Percentiles rank a stretch among this genome's conserved stretches.
Evolutionary conservation across 2,329 filamentous ascomycete genomes (phyloP).

Genomic region (Exophiala mesophila): DNA sequence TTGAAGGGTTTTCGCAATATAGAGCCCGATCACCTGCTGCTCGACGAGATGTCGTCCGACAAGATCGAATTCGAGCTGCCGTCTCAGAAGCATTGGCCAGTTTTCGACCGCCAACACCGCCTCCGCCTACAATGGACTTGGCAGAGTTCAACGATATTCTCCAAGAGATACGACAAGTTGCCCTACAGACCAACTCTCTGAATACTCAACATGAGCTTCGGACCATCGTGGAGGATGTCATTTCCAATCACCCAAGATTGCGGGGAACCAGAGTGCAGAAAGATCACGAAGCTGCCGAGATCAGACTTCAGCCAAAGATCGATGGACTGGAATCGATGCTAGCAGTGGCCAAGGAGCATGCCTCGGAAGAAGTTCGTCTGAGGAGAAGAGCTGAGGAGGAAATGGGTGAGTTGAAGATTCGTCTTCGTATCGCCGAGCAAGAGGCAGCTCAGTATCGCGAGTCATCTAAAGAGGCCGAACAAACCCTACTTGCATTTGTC

Average conservation of each 20-base stretch:
- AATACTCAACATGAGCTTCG: conserved; percentile 49
- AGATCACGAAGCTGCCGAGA: conserved; percentile 48
- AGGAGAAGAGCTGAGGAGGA: conserved; percentile 68
- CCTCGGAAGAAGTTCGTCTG: conserved; percentile 58
- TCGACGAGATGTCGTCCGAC: conserved; percentile 59
- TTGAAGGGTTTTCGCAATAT: conserved; percentile 46
- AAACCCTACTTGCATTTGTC: conserved; percentile 58
- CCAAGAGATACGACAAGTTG: conserved; percentile 30
- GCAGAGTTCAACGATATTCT: conserved; percentile 37
- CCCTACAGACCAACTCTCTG: conserved; percentile 19
- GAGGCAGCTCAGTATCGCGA: conserved; percentile 44
- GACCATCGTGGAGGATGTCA: conserved; percentile 59
- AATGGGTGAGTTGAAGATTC: conserved; percentile 65
- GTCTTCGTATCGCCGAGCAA: conserved; percentile 62
- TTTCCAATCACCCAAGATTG: conserved; percentile 54
- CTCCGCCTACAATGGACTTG: conserved; percentile 33
- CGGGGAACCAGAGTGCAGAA: conserved; percentile 45
- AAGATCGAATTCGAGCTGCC: conserved; percentile 53
- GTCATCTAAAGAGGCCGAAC: conserved; percentile 59
- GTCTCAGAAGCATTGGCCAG: conserved; percentile 61
- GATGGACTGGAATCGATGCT: conserved; percentile 66
- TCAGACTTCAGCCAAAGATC: conserved; percentile 53
- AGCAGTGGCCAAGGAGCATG: conserved; percentile 57
- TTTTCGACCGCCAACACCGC: conserved; percentile 30
- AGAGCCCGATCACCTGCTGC: conserved; percentile 69